Conservation (phyloP, 2,329 filamentous ascomycete species). For the Chaetomium sp. region DNA sequence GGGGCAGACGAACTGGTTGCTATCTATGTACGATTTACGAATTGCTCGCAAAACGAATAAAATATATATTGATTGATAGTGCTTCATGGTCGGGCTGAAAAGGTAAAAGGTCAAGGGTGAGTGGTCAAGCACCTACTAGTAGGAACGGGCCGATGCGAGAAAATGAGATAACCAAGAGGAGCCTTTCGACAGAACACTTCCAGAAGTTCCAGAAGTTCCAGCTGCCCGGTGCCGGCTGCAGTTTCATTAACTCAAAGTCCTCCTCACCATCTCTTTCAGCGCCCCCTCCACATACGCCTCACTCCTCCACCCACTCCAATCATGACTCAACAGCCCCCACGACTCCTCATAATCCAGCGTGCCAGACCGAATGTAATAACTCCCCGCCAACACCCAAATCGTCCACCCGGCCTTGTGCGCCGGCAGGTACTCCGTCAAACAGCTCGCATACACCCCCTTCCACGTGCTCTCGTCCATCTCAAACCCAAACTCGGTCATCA, state of each 20-base stretch:
- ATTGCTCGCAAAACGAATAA: too few relatives aligned
- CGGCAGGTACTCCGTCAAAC: conserved; percentile 44
- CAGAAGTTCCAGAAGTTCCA: not conserved
- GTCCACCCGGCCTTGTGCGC: conserved; percentile 48
- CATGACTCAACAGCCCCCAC: conserved; percentile 50
- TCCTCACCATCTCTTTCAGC: conserved; percentile 35
- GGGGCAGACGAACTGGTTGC: too few relatives aligned
- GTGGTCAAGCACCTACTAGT: too few relatives aligned
- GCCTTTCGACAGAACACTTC: too few relatives aligned
- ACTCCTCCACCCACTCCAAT: conserved; percentile 48
- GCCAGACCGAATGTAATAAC: conserved; percentile 50
- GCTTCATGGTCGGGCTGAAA: too few relatives aligned
- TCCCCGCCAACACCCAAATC: conserved; percentile 52
- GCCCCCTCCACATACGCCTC: conserved; percentile 36
- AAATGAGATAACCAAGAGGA: too few relatives aligned
- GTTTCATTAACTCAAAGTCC: conserved; percentile 12
- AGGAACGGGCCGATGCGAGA: too few relatives aligned
- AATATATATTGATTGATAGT: too few relatives aligned
- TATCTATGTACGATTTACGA: too few relatives aligned
- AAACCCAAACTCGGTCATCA: conserved; percentile 52
- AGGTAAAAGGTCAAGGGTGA: too few relatives aligned
- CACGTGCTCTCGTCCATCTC: conserved; percentile 41
- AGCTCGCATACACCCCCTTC: conserved; percentile 44
- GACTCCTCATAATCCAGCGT: conserved; percentile 50
- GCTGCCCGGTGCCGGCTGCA: not conserved